Percentiles rank a stretch among this genome's conserved stretches.
Conservation (phyloP, 768 basidiomycete species). For the Podaxis sp. region DNA sequence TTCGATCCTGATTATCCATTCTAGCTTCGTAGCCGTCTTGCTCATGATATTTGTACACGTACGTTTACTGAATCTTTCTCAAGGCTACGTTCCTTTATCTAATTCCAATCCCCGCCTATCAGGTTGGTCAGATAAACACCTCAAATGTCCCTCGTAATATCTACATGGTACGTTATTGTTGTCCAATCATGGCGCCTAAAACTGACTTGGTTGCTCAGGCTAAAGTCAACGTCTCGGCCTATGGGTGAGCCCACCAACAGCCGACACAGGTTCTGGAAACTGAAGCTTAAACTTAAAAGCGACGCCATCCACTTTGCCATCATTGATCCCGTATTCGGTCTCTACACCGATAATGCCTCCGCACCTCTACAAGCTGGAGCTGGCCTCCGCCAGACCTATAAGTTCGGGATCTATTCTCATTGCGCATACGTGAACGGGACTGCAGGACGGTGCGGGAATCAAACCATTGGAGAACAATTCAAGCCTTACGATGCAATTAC, state of each 20-base stretch:
- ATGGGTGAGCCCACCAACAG: conserved; percentile 48
- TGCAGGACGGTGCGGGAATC: conserved; percentile 63
- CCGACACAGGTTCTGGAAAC: conserved; percentile 2
- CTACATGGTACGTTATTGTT: conserved; percentile 55
- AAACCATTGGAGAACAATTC: conserved; percentile 56
- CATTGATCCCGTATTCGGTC: conserved; percentile 54
- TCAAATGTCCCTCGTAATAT: conserved; percentile 69
- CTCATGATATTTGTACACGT: conserved; percentile 84
- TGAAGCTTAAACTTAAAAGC: conserved; percentile 31
- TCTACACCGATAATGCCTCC: conserved; percentile 68
- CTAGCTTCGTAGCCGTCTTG: conserved; percentile 47
- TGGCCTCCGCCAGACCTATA: conserved; percentile 70
- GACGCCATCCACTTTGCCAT: conserved; percentile 47
- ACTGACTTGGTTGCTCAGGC: conserved; percentile 38
- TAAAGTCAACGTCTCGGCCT: conserved; percentile 66
- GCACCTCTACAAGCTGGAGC: conserved; percentile 52
- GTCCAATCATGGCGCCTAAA: background rate
- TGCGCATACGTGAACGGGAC: conserved; percentile 67
- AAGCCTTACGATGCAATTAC: conserved; percentile 63
- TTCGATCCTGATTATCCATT: conserved; percentile 21
- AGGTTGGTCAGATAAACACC: conserved; percentile 85
- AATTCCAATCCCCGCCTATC: conserved; percentile 20
- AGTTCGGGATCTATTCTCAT: conserved; percentile 80
- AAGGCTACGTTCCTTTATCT: conserved; percentile 17
- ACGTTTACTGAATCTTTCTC: conserved; percentile 27